phyloP scores from a whole-genome alignment of 805 yeast species.

The Candida vaughaniae region DNA sequence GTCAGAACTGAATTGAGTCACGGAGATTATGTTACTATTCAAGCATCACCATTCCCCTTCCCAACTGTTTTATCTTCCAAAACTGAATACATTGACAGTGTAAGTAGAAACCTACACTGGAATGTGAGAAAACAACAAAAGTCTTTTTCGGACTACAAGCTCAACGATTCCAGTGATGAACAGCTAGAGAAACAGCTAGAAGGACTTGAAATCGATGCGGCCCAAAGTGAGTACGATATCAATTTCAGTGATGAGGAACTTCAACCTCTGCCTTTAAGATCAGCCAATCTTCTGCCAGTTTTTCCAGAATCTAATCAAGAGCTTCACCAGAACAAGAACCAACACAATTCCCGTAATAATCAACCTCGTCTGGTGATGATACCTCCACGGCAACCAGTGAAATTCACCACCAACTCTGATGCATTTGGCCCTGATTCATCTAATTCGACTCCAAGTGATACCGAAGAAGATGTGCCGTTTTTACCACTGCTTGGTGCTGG shows the following conservation, averaged over 20 bases:
- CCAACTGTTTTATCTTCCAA: conserved; percentile 82
- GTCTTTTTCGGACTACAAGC: conserved; percentile 46
- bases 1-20: conserved; percentile 73
- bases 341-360: not conserved
- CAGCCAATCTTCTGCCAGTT: too few relatives aligned
- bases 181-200: conserved; percentile 12
- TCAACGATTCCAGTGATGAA: conserved; percentile 14
- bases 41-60: conserved; percentile 88
- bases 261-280: not conserved
- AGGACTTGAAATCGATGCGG: conserved; percentile 2
- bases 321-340: not conserved
- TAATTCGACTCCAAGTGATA: conserved; percentile 15
- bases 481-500: conserved; percentile 32
- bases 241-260: conserved; percentile 29
- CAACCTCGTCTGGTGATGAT: not conserved
- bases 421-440: not conserved
- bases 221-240: conserved; percentile 30
- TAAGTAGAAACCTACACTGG: conserved; percentile 88
- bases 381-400: not conserved
- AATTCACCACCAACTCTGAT: not conserved
- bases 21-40: conserved; percentile 83
- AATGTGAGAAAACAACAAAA: conserved; percentile 87
- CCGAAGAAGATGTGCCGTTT: conserved; percentile 26
- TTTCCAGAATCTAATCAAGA: too few relatives aligned
- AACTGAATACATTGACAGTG: conserved; percentile 79